phyloP scores from a whole-genome alignment of 352 stramenopile genomes.

The Blastocystis sp. region DNA sequence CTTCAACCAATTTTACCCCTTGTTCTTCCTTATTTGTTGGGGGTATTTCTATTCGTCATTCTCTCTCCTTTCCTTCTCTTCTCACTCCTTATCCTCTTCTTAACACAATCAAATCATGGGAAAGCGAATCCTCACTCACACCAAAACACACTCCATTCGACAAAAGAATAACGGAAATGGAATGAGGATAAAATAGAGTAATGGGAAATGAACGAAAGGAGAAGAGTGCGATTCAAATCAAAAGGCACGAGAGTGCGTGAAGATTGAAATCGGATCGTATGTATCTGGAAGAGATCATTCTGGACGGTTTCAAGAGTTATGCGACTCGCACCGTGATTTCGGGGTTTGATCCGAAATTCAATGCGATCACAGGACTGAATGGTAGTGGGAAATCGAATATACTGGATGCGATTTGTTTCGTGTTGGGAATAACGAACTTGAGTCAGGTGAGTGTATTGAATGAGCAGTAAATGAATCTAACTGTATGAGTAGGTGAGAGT shows the following conservation, averaged over 20 bases:
- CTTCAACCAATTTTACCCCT: not conserved
- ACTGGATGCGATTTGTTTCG: conserved; percentile 98
- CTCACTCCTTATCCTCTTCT: no score
- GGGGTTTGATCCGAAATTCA: conserved; percentile 97
- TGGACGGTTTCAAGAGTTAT: conserved; percentile 99
- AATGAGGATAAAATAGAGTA: no score
- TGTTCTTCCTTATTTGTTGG: not conserved
- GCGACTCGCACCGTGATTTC: conserved; percentile 94
- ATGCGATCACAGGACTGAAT: conserved; percentile 99
- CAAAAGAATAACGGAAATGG: no score
- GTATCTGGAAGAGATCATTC: conserved; percentile 98
- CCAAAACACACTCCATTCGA: not conserved
- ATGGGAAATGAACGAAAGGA: no score
- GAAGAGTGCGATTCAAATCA: not conserved
- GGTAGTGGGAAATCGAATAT: conserved; percentile 99
- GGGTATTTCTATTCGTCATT: not conserved
- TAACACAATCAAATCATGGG: not conserved
- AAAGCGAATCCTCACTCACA: conserved; percentile 1
- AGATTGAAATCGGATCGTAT: conserved; percentile 76
- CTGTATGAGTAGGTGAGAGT: conserved; percentile 82
- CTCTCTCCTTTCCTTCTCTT: not conserved
- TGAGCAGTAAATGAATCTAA: conserved; percentile 1
- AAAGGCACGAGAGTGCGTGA: not conserved
- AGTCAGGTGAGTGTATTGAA: conserved; percentile 77
- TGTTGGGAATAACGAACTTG: conserved; percentile 98